These are phyloP conservation scores for Chondrus crispus DNA, from an alignment of 23 red algal genomes.

Conservation along the genomic window DNA sequence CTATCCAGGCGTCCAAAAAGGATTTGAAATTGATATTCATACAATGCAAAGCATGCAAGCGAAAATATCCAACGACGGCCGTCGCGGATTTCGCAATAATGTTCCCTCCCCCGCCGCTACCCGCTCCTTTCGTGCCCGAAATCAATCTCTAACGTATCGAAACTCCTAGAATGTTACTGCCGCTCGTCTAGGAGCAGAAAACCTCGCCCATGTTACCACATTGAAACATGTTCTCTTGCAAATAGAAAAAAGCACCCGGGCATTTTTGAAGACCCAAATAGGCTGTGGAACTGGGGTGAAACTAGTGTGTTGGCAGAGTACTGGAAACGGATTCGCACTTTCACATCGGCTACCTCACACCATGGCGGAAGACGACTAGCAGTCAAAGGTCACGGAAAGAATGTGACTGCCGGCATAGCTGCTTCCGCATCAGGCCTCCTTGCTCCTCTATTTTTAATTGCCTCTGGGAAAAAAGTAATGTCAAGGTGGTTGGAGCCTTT, in stretches of 20 bases:
- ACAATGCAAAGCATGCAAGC: no score
- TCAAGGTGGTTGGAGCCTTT: not conserved
- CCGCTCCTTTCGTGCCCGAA: no score
- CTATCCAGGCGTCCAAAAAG: no score
- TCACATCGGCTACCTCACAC: not conserved
- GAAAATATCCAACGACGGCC: no score
- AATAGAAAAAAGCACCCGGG: not conserved
- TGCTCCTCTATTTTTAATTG: not conserved
- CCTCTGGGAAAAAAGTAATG: not conserved
- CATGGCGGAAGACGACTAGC: not conserved
- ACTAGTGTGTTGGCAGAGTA: not conserved
- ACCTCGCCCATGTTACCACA: not conserved
- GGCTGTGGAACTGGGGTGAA: constrained; percentile 6
- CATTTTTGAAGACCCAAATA: not conserved
- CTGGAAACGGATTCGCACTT: not conserved
- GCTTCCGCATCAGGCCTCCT: not conserved
- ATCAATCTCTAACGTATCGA: not conserved
- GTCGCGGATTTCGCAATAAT: no score
- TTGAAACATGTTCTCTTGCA: not conserved
- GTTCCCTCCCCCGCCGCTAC: no score
- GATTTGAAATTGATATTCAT: no score
- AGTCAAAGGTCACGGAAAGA: constrained; percentile 6
- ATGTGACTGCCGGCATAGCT: not conserved
- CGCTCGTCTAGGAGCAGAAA: not conserved
- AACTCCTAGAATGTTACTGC: not conserved